Conservation (phyloP, 192 early-diverging fungal genomes). For the Lobosporangium transversale region DNA sequence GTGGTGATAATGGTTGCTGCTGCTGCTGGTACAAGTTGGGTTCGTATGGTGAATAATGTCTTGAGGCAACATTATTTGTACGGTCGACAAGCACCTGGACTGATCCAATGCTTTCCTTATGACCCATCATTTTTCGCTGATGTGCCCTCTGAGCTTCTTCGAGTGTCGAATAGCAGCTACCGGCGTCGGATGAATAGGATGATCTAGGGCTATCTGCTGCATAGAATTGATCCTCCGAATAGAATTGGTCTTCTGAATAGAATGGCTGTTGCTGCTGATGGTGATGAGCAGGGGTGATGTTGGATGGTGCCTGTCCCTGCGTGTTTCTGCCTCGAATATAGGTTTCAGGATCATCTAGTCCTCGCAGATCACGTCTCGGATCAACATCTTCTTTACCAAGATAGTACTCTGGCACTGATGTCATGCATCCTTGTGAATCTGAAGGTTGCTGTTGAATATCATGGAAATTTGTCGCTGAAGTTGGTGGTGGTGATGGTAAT, state of each 20-base stretch:
- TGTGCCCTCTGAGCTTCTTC: constrained; percentile 44
- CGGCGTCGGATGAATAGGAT: constrained; percentile 21
- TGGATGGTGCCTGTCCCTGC: not conserved
- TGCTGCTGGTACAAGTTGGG: constrained; percentile 4
- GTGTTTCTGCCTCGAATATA: constrained; percentile 15
- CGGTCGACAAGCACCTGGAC: constrained; percentile 1
- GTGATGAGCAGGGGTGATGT: not conserved
- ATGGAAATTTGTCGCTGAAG: constrained; percentile 1
- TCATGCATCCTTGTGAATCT: constrained; percentile 11
- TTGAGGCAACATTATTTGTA: not conserved
- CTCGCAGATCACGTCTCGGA: constrained; percentile 27
- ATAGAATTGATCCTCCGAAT: too few species aligned
- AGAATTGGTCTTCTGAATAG: too few species aligned
- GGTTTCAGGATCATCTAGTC: constrained; percentile 18
- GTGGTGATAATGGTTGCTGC: not conserved
- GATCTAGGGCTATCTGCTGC: constrained; percentile 7
- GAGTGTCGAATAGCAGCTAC: constrained; percentile 23
- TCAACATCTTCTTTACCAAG: constrained; percentile 41
- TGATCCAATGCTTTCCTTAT: constrained; percentile 38
- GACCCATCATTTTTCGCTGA: constrained; percentile 36
- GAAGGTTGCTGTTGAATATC: constrained; percentile 16
- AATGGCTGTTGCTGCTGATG: not conserved
- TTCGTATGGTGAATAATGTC: not conserved
- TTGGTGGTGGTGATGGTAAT: not conserved
- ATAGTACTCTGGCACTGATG: constrained; percentile 34